Evolutionary conservation across 1,139 yeast species (phyloP).

Genomic region (Kodamaea fungicola): DNA sequence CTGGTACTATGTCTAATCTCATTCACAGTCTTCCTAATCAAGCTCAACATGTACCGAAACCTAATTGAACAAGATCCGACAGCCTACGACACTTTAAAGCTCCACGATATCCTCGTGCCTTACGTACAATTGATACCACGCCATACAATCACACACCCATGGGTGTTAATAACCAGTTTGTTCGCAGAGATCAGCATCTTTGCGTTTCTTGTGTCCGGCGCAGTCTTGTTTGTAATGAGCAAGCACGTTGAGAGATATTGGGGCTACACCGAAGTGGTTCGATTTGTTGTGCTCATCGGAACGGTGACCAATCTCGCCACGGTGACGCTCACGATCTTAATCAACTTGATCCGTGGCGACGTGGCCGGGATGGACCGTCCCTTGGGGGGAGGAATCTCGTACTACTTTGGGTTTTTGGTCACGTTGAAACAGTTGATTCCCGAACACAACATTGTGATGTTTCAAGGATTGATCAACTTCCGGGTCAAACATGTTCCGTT

Average conservation of each 20-base stretch:
- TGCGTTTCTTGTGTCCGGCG: constrained; percentile 46
- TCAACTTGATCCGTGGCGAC: constrained; percentile 36
- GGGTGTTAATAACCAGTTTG: constrained; percentile 71
- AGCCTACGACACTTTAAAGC: constrained; percentile 8
- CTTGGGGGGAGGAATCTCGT: constrained; percentile 70
- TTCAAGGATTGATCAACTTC: constrained; percentile 59
- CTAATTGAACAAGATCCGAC: constrained; percentile 5
- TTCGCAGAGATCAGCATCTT: constrained; percentile 64
- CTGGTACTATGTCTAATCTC: constrained; percentile 23
- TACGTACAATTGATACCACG: constrained; percentile 69
- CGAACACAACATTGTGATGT: constrained; percentile 73
- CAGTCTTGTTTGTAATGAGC: constrained; percentile 51
- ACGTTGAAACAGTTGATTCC: constrained; percentile 88
- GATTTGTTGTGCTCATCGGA: constrained; percentile 57
- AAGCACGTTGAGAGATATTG: constrained; percentile 52
- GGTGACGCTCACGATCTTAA: constrained; percentile 32
- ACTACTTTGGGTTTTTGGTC: constrained; percentile 74
- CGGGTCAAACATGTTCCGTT: constrained; percentile 76
- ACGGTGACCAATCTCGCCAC: constrained; percentile 41
- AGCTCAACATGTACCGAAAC: constrained; percentile 16
- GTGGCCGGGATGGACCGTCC: constrained; percentile 42
- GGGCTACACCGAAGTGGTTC: constrained; percentile 59
- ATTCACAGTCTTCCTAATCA: constrained; percentile 25
- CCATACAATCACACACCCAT: constrained; percentile 58
- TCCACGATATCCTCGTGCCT: constrained; percentile 51